Evolutionary conservation across 306 rosid genomes (phyloP).

Genomic region (Casuarina equisetifolia): DNA sequence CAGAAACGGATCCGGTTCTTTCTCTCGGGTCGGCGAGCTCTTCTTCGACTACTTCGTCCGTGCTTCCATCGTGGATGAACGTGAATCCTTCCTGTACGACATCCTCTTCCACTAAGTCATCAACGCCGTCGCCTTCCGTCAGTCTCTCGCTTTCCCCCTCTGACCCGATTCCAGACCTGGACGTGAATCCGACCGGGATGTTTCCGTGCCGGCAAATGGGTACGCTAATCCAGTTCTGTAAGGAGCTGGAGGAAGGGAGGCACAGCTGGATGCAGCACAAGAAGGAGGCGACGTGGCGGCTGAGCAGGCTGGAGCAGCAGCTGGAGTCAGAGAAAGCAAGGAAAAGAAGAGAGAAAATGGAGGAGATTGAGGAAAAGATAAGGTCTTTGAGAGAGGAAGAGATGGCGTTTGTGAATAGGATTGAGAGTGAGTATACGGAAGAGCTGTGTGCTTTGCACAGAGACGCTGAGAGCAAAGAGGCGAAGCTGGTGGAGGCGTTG

Average conservation of each 20-base stretch:
- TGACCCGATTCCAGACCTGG: conserved; percentile 34
- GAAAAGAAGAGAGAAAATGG: conserved; percentile 45
- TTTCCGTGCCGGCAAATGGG: conserved; percentile 27
- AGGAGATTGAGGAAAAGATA: conserved; percentile 41
- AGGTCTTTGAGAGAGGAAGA: conserved; percentile 40
- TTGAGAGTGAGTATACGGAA: conserved; percentile 39
- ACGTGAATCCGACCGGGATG: conserved; percentile 13
- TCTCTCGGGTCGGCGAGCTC: conserved; percentile 37
- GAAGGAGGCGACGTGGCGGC: conserved; percentile 52
- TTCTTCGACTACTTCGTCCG: conserved; percentile 15
- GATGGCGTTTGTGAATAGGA: conserved; percentile 24
- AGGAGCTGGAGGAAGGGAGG: conserved; percentile 48
- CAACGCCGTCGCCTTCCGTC: conserved; percentile 42
- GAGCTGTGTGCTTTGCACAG: conserved; percentile 23
- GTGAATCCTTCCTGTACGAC: conserved; percentile 10
- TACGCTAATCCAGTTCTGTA: conserved; percentile 25
- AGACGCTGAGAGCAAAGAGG: conserved; percentile 42
- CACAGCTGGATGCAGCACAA: conserved; percentile 41
- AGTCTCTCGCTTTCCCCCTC: conserved; percentile 44
- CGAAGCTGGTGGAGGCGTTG: conserved; percentile 40
- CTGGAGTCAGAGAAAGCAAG: conserved; percentile 49
- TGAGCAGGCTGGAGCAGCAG: conserved; percentile 54
- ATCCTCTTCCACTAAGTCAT: conserved; percentile 33
- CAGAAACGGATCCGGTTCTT: conserved; percentile 37
- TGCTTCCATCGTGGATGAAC: conserved; percentile 46